Base-by-base conservation (phyloP, 441 rosid genomes). In the Populus trichocarpa region DNA sequence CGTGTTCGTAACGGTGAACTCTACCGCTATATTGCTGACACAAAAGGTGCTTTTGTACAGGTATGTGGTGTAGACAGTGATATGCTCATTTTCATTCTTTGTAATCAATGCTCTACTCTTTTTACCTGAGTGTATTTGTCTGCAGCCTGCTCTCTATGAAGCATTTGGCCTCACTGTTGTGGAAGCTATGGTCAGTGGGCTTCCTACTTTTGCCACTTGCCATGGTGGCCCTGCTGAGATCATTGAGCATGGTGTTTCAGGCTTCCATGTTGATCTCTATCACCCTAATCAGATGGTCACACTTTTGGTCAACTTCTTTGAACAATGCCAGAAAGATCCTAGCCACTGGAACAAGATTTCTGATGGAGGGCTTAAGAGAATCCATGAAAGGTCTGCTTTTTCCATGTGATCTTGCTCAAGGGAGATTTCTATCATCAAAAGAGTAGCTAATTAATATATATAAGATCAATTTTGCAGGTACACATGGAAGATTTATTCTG, bases 401-500 rank as follows among this genome's bases (percentile, higher is more conserved):
- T 23, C 65, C 70, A 35, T n/a, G 14, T 36, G 63, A 59, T 72
- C 13, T 69, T 57, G 5, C 25, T n/a, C 13, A 1, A 7, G 8
- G 14, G 57, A 74, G 14, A 61, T 11, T 6, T 75, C 46, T 3
- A 6, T 18, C 59, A 32, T n/a, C 57, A 3, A 14, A 6, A 67
- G 36, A 20, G 67, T 72, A 57, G 73, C 74, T 42, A 22, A n/a
- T n/a, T n/a, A n/a, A 26, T 64, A 30, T 18, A 77, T 79, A 33
- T 33, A 33, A 16, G 30, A 72, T 53, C 63, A 68, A 59, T 67
- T 33, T 36, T 83, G 82, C 59, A 92, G 97, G 83, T 92, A 91
- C 79, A 91, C 94, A 50, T 94, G 98, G 97, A 86, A 92, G 81
- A 90, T 89, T 59, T 92, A 94, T 74, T 94, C 97, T 2, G 93